These are phyloP conservation scores for Saccharomycopsis fodiens DNA, from an alignment of 805 yeast genomes.

Conservation along the genomic window DNA sequence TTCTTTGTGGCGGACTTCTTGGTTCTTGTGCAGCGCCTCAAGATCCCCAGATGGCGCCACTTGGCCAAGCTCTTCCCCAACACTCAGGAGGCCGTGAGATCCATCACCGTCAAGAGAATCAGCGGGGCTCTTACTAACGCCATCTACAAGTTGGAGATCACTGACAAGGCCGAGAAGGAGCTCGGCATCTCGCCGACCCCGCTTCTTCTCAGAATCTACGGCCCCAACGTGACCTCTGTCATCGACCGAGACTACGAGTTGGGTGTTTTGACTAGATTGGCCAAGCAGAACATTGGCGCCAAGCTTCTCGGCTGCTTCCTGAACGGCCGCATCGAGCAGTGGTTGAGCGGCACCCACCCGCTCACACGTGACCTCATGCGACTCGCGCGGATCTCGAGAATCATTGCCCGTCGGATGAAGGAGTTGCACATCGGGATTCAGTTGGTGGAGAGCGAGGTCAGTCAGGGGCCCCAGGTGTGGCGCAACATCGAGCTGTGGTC, in stretches of 20 bases:
- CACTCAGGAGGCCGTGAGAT: slow-evolving; percentile 28
- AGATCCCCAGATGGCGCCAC: slow-evolving; percentile 74
- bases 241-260: slow-evolving; percentile 84
- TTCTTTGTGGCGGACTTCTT: slow-evolving; percentile 79
- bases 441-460: slow-evolving; percentile 48
- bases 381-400: slow-evolving; percentile 65
- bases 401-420: slow-evolving; percentile 94
- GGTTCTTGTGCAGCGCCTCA: slow-evolving; percentile 51
- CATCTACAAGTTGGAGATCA: slow-evolving; percentile 64
- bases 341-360: slow-evolving; percentile 73
- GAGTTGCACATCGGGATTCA: slow-evolving; percentile 81
- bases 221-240: slow-evolving; percentile 76
- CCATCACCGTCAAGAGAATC: slow-evolving; percentile 55
- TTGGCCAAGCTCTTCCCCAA: slow-evolving; percentile 30
- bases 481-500: slow-evolving; percentile 66
- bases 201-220: slow-evolving; percentile 75
- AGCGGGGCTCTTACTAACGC: slow-evolving; percentile 93
- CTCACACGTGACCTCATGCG: slow-evolving; percentile 67
- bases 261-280: slow-evolving; percentile 60
- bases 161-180: not conserved
- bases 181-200: slow-evolving; percentile 37
- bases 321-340: slow-evolving; percentile 94
- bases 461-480: slow-evolving; percentile 65
- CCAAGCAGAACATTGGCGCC: slow-evolving; percentile 80
- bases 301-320: slow-evolving; percentile 78